Evolutionary conservation across 1,284 basidiomycete genomes (phyloP).

Genomic region (Sporisorium reilianum): DNA sequence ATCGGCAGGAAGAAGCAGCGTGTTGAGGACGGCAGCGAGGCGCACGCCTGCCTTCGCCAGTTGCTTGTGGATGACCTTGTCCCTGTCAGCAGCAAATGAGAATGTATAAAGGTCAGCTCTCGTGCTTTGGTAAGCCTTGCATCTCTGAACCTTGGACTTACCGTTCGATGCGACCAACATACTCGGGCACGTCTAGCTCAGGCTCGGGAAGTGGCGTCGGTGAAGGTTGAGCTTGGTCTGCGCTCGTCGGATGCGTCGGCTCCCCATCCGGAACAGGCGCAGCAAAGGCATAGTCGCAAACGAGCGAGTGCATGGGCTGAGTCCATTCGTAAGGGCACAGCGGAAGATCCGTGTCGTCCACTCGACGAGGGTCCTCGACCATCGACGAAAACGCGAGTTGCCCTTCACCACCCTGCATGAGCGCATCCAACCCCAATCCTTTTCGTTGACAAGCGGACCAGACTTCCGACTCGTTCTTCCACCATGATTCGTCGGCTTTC

Average conservation of each 20-base stretch:
- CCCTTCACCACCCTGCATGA: conserved; percentile 8
- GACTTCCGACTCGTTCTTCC: conserved; percentile 30
- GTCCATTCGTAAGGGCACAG: conserved; percentile 78
- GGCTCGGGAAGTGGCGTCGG: conserved; percentile 68
- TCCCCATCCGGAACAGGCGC: conserved; percentile 70
- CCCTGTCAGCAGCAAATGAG: conserved; percentile 21
- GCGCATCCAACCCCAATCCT: not conserved
- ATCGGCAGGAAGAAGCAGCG: conserved; percentile 55
- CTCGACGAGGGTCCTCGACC: conserved; percentile 15
- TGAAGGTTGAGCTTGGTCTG: conserved; percentile 1
- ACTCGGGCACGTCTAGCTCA: conserved; percentile 87
- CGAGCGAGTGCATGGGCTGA: conserved; percentile 56
- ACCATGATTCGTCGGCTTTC: conserved; percentile 34
- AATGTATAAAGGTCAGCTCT: not conserved
- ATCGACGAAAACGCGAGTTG: conserved; percentile 24
- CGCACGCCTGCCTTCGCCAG: conserved; percentile 84
- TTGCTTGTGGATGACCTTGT: conserved; percentile 82
- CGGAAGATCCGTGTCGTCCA: conserved; percentile 69
- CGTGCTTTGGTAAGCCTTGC: not conserved
- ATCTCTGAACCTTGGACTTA: not conserved
- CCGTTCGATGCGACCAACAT: conserved; percentile 74
- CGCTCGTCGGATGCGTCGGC: conserved; percentile 7
- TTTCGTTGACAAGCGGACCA: conserved; percentile 62
- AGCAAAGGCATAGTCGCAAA: conserved; percentile 76
- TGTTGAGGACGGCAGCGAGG: conserved; percentile 83